Evolutionary conservation across 192 early-diverging fungal species (phyloP), one percentile per base, ranked within the genome.

Genomic region (Chytriomyces sp.): DNA sequence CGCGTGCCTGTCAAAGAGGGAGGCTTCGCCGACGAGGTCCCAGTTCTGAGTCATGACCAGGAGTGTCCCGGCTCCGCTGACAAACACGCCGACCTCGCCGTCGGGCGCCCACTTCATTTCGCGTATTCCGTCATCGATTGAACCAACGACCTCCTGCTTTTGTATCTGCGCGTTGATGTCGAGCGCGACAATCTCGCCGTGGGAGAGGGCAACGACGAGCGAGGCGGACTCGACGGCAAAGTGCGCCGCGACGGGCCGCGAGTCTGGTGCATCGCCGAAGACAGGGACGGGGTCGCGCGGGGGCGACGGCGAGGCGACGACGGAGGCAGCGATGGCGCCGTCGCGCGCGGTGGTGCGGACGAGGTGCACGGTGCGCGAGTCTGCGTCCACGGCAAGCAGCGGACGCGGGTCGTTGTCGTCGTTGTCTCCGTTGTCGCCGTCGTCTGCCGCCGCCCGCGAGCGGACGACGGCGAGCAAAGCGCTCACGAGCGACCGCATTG

Each of bases 21-120:
- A 82, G 31, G 91, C 88, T 77, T 99, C 96, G 4, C 89, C 80
- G 39, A 99, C 84, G 0, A 93, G 88, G 62, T 99, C 92, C 84
- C 94, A 96, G 66, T 94, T 92, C 67, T 93, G 91, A 25, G 94
- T 99, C 95, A 99, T 97, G 61, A 87, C 85, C 59, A 93, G 55
- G 25, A 93, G 78, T 7, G 86, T 90, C 49, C 87, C 88, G 37
- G 78, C 78, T 8, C 87, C 89, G 88, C 67, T 40, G 22, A 49
- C 30, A 14, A 66, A 61, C 6, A 53, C 30, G 44, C 52, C 74
- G 28, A 39, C 36, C 31, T 59, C 40, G 36, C 10, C 73, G n/a
- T 83, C 57, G 36, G 84, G 59, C 39, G 80, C 59, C 55, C 77
- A 78, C 5, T 22, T 22, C 80, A 92, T 88, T 58, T 83, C 81